These are phyloP conservation scores for Ogataea minuta DNA, from an alignment of 805 yeast species.

Conservation along the genomic window DNA sequence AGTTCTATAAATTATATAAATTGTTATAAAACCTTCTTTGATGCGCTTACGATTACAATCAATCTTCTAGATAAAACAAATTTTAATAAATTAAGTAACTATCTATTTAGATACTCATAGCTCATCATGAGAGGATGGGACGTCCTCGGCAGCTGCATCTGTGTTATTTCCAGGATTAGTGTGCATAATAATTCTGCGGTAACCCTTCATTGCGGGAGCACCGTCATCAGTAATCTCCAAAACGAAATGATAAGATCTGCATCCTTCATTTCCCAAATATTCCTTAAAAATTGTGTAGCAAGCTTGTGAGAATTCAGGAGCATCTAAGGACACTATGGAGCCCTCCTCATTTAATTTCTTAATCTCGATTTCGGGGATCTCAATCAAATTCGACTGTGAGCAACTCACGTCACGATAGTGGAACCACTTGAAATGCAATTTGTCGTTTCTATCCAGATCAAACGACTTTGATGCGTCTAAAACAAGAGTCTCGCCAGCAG, in stretches of 20 bases:
- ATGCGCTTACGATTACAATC: no score
- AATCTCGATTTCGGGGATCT: conserved; percentile 22
- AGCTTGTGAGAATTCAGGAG: conserved; percentile 14
- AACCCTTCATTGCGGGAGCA: conserved; percentile 13
- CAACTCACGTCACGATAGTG: conserved; percentile 28
- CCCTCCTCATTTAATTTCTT: conserved; percentile 10
- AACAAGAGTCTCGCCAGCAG: conserved; percentile 15
- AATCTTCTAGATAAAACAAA: no score
- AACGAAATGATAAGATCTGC: conserved; percentile 26
- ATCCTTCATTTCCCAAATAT: conserved; percentile 9
- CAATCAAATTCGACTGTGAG: conserved; percentile 25
- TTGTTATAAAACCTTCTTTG: no score
- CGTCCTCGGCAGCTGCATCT: no score
- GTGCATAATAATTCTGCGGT: conserved; percentile 17
- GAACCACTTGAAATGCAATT: conserved; percentile 26
- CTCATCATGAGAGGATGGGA: conserved; percentile 8
- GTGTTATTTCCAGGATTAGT: conserved; percentile 8
- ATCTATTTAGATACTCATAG: no score
- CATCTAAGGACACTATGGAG: conserved; percentile 15
- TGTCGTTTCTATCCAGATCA: conserved; percentile 24
- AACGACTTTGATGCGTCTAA: conserved; percentile 28
- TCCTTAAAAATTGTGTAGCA: conserved; percentile 10
- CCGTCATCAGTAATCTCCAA: conserved; percentile 21
- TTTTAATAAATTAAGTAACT: no score
- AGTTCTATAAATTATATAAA: no score